phyloP scores from a whole-genome alignment of 495 filamentous ascomycete genomes.

The Lasiosphaeris hirsuta region DNA sequence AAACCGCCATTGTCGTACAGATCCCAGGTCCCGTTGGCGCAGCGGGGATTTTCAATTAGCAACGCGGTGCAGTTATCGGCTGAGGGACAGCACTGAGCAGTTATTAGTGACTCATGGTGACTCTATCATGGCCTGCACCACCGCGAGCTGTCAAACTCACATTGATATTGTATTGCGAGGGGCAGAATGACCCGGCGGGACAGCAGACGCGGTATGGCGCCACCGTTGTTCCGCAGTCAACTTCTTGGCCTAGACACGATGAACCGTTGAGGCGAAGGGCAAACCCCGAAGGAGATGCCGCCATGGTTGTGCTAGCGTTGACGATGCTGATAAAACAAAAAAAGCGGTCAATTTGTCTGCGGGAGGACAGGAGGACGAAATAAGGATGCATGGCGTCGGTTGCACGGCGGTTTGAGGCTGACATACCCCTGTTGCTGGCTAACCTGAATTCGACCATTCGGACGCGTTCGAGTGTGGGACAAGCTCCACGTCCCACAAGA shows the following conservation, averaged over 20 bases:
- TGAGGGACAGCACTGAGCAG: slow-evolving; percentile 2
- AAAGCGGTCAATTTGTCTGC: background rate
- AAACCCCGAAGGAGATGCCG: slow-evolving; percentile 5
- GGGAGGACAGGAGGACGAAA: no score
- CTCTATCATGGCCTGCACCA: no score
- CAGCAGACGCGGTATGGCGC: slow-evolving; percentile 2
- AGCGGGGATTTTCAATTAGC: background rate
- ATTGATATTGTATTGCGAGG: slow-evolving; percentile 5
- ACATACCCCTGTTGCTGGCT: no score
- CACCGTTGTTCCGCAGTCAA: background rate
- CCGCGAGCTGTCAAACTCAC: no score
- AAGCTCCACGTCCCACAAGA: no score
- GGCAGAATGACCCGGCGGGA: slow-evolving; percentile 6
- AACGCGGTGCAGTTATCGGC: slow-evolving; percentile 1
- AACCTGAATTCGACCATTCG: no score
- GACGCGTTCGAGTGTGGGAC: no score
- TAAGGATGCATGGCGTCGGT: no score
- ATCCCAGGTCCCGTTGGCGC: slow-evolving; percentile 8
- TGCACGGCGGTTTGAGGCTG: no score
- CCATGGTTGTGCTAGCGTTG: background rate
- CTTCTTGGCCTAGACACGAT: slow-evolving; percentile 2
- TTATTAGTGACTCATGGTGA: no score
- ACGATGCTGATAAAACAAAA: background rate
- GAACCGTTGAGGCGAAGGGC: slow-evolving; percentile 6
- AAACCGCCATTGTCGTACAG: slow-evolving; percentile 4